These are phyloP conservation scores for Boletus tomentosulus DNA, from an alignment of 768 basidiomycete genomes.

Conservation along the genomic window DNA sequence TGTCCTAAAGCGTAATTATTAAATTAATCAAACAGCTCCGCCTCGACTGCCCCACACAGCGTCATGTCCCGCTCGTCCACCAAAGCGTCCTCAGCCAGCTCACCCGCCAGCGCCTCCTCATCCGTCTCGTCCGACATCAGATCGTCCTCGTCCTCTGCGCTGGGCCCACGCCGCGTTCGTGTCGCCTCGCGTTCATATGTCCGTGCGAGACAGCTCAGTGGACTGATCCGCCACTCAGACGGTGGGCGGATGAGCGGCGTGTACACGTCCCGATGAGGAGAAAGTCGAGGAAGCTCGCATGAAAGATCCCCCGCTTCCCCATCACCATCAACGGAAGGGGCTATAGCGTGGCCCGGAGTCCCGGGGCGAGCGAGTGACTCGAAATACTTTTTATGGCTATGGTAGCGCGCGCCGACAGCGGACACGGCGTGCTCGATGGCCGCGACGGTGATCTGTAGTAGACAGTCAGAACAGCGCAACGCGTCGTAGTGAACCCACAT, in stretches of 20 bases:
- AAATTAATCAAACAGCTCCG: slow-evolving; percentile 23
- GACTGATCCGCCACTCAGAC: slow-evolving; percentile 5
- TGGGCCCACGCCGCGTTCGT: slow-evolving; percentile 14
- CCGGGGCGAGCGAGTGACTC: slow-evolving; percentile 24
- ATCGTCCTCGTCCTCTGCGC: slow-evolving; percentile 20
- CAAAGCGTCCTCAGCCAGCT: slow-evolving; percentile 41
- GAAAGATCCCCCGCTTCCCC: neutral
- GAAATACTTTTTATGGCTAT: slow-evolving; percentile 42
- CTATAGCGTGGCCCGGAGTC: slow-evolving; percentile 11
- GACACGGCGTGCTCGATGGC: slow-evolving; percentile 49
- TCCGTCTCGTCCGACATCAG: slow-evolving; percentile 34
- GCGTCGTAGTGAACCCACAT: slow-evolving; percentile 29
- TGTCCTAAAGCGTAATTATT: slow-evolving; percentile 12
- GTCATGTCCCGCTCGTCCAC: slow-evolving; percentile 34
- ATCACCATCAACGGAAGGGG: slow-evolving; percentile 2
- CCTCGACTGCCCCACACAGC: neutral
- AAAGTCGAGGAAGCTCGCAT: slow-evolving; percentile 4
- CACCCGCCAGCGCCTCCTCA: slow-evolving; percentile 32
- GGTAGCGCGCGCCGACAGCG: slow-evolving; percentile 38
- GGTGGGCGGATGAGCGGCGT: slow-evolving; percentile 36
- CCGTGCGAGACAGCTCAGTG: slow-evolving; percentile 14
- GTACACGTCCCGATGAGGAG: slow-evolving; percentile 31
- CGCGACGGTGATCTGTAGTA: slow-evolving; percentile 37
- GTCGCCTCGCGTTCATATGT: slow-evolving; percentile 24
- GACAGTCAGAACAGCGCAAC: neutral